Evolutionary conservation across 2,329 filamentous ascomycete genomes (phyloP).

Genomic region (Epichloe sylvatica): DNA sequence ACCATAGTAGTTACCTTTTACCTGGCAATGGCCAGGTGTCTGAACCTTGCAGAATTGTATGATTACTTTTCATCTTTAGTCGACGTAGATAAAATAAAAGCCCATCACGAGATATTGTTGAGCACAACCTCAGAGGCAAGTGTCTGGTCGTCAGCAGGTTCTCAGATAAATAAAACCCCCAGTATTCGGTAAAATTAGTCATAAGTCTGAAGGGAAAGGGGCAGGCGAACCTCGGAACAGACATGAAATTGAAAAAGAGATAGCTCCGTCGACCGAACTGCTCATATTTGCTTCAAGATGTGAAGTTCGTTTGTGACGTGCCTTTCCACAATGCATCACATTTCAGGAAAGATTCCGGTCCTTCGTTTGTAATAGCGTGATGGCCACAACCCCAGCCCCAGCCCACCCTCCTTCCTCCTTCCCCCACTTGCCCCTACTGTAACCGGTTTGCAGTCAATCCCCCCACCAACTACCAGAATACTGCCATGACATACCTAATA

Average conservation of each 20-base stretch:
- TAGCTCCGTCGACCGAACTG: neutral
- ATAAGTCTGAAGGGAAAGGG: too few species aligned
- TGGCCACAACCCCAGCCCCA: neutral
- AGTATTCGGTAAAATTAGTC: too few species aligned
- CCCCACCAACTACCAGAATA: neutral
- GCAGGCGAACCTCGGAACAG: too few species aligned
- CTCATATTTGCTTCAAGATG: neutral
- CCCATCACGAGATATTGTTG: too few species aligned
- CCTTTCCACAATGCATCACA: too few species aligned
- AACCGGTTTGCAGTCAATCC: neutral
- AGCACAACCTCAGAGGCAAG: too few species aligned
- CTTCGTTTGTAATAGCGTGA: neutral
- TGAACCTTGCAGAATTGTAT: neutral
- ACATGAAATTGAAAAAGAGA: too few species aligned
- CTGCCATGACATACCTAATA: conserved; percentile 1
- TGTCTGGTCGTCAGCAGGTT: too few species aligned
- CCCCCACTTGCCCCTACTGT: neutral
- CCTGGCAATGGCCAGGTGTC: neutral
- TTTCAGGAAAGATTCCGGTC: neutral
- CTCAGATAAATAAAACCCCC: too few species aligned
- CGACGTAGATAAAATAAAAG: too few species aligned
- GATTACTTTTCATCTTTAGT: too few species aligned
- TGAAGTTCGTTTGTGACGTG: neutral
- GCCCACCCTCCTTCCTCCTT: neutral
- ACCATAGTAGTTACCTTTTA: neutral